Evolutionary conservation across 306 rosid species (phyloP).

Genomic region (Spatholobus suberectus): DNA sequence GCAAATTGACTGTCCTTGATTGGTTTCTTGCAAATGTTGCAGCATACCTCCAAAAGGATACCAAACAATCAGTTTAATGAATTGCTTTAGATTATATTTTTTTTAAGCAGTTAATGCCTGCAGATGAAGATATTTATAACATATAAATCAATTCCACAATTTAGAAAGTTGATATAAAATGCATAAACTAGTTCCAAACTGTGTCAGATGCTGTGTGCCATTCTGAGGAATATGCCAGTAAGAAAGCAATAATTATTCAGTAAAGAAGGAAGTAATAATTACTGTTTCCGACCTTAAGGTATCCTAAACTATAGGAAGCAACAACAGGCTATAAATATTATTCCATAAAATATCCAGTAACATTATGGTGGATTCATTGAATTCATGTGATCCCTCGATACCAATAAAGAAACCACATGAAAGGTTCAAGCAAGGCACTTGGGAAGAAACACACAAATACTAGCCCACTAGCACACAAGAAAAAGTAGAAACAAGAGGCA

Average conservation of each 20-base stretch:
- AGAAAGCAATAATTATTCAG: background rate
- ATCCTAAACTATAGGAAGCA: constrained; percentile 31
- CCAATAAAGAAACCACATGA: background rate
- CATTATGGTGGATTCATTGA: background rate
- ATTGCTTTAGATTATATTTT: constrained; percentile 11
- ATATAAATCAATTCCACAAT: constrained; percentile 12
- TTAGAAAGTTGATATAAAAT: constrained; percentile 23
- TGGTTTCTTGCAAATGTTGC: constrained; percentile 94
- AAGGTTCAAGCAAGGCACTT: constrained; percentile 6
- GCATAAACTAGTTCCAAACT: constrained; percentile 21
- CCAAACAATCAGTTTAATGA: constrained; percentile 47
- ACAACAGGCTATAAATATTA: background rate
- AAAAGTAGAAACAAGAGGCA: constrained; percentile 12
- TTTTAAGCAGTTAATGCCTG: constrained; percentile 37
- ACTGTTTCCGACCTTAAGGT: constrained; percentile 7
- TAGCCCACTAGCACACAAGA: constrained; percentile 18
- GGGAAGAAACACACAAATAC: constrained; percentile 25
- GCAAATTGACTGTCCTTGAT: constrained; percentile 81
- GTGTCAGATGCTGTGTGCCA: background rate
- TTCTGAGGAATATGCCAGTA: constrained; percentile 11
- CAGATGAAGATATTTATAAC: constrained; percentile 22
- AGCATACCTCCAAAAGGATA: constrained; percentile 75
- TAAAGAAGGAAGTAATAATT: background rate
- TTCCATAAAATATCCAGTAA: background rate
- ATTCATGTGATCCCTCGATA: background rate